Percentiles rank a stretch among this genome's conserved stretches.
These are phyloP conservation scores for Sarcodon aspratus DNA, from an alignment of 768 basidiomycete species.

Conservation along the genomic window DNA sequence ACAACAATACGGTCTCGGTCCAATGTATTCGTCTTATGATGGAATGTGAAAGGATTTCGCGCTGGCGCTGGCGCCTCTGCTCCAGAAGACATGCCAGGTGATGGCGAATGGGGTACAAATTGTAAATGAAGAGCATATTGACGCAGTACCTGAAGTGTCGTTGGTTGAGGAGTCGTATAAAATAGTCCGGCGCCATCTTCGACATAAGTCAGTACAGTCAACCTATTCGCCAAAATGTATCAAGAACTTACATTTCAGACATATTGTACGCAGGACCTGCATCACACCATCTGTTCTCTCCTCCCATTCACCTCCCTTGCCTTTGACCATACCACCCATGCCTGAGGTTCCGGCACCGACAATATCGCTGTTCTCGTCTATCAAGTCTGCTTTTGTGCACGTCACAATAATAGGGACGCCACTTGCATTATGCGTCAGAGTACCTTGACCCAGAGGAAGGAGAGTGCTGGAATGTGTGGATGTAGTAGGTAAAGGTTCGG, in stretches of 20 bases:
- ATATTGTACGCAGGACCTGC: slow-evolving; percentile 89
- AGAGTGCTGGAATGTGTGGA: slow-evolving; percentile 58
- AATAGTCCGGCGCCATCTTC: slow-evolving; percentile 87
- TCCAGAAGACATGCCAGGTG: slow-evolving; percentile 21
- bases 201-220: neutral
- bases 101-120: slow-evolving; percentile 62
- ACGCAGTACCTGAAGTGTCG: slow-evolving; percentile 63
- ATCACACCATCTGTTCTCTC: slow-evolving; percentile 92
- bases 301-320: slow-evolving; percentile 89
- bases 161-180: slow-evolving; percentile 77
- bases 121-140: slow-evolving; percentile 78
- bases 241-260: slow-evolving; percentile 69
- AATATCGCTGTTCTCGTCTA: slow-evolving; percentile 71
- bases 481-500: slow-evolving; percentile 50
- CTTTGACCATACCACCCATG: slow-evolving; percentile 87
- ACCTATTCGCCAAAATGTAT: neutral
- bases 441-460: slow-evolving; percentile 76
- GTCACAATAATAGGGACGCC: slow-evolving; percentile 84
- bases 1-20: slow-evolving; percentile 90
- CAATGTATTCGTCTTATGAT: slow-evolving; percentile 78
- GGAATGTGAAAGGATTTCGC: slow-evolving; percentile 80
- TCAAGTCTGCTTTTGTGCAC: slow-evolving; percentile 88
- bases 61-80: slow-evolving; percentile 33
- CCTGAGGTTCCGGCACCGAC: slow-evolving; percentile 62
- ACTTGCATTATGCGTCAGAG: slow-evolving; percentile 74